Percentiles rank a stretch among this genome's conserved stretches.
Conservation (phyloP, 768 basidiomycete species). For the Suillus paluster region DNA sequence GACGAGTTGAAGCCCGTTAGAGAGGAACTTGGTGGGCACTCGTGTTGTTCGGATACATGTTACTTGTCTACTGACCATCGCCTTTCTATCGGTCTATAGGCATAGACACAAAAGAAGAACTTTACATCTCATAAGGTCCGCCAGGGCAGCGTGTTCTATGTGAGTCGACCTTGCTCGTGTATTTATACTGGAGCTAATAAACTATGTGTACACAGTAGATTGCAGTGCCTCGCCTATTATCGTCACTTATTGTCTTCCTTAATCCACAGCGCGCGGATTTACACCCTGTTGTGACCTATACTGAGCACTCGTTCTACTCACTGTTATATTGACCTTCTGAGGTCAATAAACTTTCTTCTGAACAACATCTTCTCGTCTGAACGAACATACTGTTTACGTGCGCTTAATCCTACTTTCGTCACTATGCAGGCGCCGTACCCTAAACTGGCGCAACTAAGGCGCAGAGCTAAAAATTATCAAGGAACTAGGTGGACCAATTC, state of each 20-base stretch:
- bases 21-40: constrained; percentile 83
- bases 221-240: constrained; percentile 23
- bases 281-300: background rate
- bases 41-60: background rate
- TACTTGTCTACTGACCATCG: background rate
- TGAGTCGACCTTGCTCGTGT: constrained; percentile 4
- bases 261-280: constrained; percentile 21
- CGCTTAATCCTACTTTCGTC: background rate
- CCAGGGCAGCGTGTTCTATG: constrained; percentile 14
- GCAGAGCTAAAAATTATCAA: too few species aligned
- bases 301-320: constrained; percentile 4
- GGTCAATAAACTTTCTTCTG: background rate
- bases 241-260: constrained; percentile 22
- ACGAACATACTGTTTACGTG: background rate
- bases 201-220: constrained; percentile 23
- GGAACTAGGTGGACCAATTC: background rate
- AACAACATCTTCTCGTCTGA: background rate
- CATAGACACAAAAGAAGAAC: constrained; percentile 64
- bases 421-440: background rate
- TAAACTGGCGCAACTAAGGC: too few species aligned
- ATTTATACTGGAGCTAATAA: background rate
- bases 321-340: background rate
- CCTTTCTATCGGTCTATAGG: constrained; percentile 40
- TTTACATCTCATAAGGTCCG: constrained; percentile 51
- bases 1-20: constrained; percentile 86